Base-by-base conservation (phyloP, 768 basidiomycete genomes). In the Suillus luteus region DNA sequence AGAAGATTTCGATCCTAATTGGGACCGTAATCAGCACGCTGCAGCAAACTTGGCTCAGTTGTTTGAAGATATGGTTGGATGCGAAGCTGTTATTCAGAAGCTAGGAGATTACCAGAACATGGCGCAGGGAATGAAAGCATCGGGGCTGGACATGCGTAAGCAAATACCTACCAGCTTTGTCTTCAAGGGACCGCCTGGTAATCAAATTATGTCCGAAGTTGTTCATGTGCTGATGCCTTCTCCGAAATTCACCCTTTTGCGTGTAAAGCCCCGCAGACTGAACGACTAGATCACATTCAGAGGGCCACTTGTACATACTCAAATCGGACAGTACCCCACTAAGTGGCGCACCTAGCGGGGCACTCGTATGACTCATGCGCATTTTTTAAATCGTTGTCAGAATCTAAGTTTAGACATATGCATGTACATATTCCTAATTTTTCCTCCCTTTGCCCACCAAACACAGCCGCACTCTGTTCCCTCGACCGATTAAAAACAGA, bases 121-220 rank as follows among this genome's bases (percentile, higher is more conserved):
- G 35, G 83, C 84, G 1, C 68, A 64, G 4, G 72, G 67, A 17
- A 78, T 81, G 72, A 83, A 82, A 67, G 68, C 67, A 1, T 71
- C 75, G 35, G 78, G 79, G 3, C 69, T 78, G 37, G 81, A 87
- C 62, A 72, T 79, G n/a, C 77, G 82, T 4, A 77, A 81, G n/a
- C 76, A 80, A n/a, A 82, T 90, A 43, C 88, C 89, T 0, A 88
- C 73, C 22, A 80, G 80, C 51, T 91, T 89, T 59, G 74, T 90
- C 2, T 90, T 91, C 79, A 90, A 87, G 67, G 89, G 89, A 0
- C 89, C 89, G 5, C 89, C 89, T 63, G 88, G 84, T 87, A 69
- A 69, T 77, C 69, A 44, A 19, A 31, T 33, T 3, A 19, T 15
- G 19, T 43, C 24, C 24, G 27, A 19, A n/a, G 38, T 48, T 14